These are phyloP conservation scores for Didymosphaeria variabile DNA, from an alignment of 2,329 filamentous ascomycete species.

Conservation along the genomic window DNA sequence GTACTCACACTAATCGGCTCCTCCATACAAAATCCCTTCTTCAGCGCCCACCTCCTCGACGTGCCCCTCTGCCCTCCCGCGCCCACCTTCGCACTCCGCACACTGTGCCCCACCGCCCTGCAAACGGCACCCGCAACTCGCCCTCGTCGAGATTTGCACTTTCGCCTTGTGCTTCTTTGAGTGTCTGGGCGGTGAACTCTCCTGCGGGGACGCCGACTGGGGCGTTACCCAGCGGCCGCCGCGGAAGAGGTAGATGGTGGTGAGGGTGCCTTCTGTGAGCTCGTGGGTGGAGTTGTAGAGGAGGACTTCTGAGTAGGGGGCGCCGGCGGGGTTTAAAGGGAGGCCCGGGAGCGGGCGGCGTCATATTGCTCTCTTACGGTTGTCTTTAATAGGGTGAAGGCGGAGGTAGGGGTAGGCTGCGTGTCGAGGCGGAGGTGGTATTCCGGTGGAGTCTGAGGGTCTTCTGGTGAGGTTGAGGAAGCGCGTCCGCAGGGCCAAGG, in stretches of 20 bases:
- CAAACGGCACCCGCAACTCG: conserved; percentile 46
- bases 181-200: conserved; percentile 30
- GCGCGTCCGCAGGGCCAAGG: conserved; percentile 40
- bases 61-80: conserved; percentile 86
- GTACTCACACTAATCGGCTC: conserved; percentile 67
- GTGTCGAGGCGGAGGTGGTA: conserved; percentile 66
- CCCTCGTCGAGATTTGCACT: conserved; percentile 39
- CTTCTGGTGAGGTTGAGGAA: conserved; percentile 31
- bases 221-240: conserved; percentile 82
- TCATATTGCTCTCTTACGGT: conserved; percentile 78
- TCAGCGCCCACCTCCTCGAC: conserved; percentile 82
- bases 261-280: conserved; percentile 83
- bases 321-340: conserved; percentile 37
- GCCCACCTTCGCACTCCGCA: conserved; percentile 57
- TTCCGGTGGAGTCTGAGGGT: conserved; percentile 28
- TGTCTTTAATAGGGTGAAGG: conserved; percentile 89
- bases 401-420: conserved; percentile 59
- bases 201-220: conserved; percentile 53
- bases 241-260: conserved; percentile 86
- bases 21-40: conserved; percentile 72
- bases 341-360: conserved; percentile 72
- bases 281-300: conserved; percentile 71
- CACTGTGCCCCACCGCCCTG: conserved; percentile 49
- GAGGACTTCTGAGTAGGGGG: conserved; percentile 72
- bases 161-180: conserved; percentile 20